Evolutionary conservation across 306 rosid genomes (phyloP), one percentile per base, ranked within the genome.

Genomic region (Ormosia emarginata): DNA sequence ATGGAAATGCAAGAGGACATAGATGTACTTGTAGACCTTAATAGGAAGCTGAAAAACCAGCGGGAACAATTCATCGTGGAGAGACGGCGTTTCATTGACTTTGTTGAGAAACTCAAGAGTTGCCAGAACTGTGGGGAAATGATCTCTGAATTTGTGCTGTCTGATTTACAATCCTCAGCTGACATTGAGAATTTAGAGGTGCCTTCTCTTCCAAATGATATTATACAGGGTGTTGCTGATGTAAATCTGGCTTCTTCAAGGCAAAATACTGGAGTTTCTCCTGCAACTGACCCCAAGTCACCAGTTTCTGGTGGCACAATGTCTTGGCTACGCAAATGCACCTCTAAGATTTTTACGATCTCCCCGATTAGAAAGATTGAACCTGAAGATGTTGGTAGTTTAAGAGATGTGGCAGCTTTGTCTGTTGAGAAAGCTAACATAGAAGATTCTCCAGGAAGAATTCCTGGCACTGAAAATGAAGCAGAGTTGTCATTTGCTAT

Each of bases 251-350:
- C 59, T 77, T 76, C 86, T 71, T 83, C 86, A 50, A 75, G 79
- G 85, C 89, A 83, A 80, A 87, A 80, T 69, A 79, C 61, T 78
- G 93, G 81, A 77, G 68, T 24, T 33, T 86, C 92, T 47, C 90
- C 88, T 74, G 76, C 34, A 29, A 72, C 56, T 57, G 93, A 81
- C 77, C 67, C 75, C 30, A 89, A 70, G 79, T 88, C 95, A 73
- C 94, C 91, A 6, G 81, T 78, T 65, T 88, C 94, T 87, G 97
- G 88, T 66, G 95, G 93, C 46, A 91, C 94, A 17, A 74, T 95
- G 61, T 93, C 96, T 75, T 95, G 97, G 97, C 76, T 95, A 40
- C 97, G 94, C 15, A 93, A 93, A 82, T 93, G 99, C 87, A 93
- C 98, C 55, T 79, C 99, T 15, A 95, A 90, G 91, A 89, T 95